Evolutionary conservation across 106 monocot genomes (phyloP), one percentile per base, ranked within the genome.

Genomic region (Dioscorea zingiberensis): DNA sequence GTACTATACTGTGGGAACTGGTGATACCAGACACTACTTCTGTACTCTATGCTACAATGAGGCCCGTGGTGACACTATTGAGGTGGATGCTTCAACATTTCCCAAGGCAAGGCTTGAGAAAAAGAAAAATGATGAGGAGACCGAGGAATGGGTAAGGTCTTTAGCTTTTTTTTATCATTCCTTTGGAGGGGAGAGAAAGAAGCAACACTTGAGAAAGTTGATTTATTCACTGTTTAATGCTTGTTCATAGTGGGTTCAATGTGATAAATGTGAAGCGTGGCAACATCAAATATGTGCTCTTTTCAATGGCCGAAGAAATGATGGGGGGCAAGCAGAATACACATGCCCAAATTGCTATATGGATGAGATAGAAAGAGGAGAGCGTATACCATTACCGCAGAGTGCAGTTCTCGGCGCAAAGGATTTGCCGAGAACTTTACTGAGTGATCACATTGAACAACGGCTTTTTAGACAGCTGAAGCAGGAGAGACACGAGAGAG

Each of bases 191-290:
- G n/a, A n/a, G 38, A 38, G 38, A 10, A 38, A 8, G 38, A 38
- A 38, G 38, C 38, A 38, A 38, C 4, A 38, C 38, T 38, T 38
- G 0, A 38, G 10, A 38, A 38, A 8, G n/a, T n/a, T n/a, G n/a
- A n/a, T 38, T 38, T 38, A 38, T 13, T 23, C 60, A 24, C 25
- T 66, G 23, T 60, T 48, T 28, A 38, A 10, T 60, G 13, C 47
- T 53, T 55, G 53, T 48, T 68, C 74, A 23, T 73, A 98, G 97
- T 98, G 97, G 97, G 97, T 92, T 68, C 92, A 98, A 72, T 98
- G 97, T 67, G 97, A 98, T 76, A 98, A 98, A 76, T 98, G 97
- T 78, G 92, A 98, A 82, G 88, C 92, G 21, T 98, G 97, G 97
- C 97, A 98, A 51, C 97, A 98, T 80, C 97, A 98, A 69, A 98